phyloP scores from a whole-genome alignment of 805 yeast genomes.

The Tetrapisispora arboricola region DNA sequence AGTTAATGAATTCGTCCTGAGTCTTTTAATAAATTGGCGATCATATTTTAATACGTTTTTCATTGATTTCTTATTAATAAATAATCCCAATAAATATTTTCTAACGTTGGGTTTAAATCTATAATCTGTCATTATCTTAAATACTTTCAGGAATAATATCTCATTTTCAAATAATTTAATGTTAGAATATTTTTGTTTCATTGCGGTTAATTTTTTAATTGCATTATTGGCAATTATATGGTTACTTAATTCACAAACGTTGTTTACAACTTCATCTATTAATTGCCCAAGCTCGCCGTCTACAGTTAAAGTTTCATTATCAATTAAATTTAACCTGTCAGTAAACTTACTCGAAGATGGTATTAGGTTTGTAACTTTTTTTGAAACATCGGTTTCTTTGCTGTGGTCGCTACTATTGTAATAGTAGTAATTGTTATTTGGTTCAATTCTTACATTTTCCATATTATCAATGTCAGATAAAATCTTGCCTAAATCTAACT shows the following conservation, averaged over 20 bases:
- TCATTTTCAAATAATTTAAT: slow-evolving; percentile 43
- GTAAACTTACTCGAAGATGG: not conserved
- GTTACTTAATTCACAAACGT: slow-evolving; percentile 48
- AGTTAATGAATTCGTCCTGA: slow-evolving; percentile 8
- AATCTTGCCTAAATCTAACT: slow-evolving; percentile 17
- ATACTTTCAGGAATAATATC: slow-evolving; percentile 43
- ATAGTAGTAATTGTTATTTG: not conserved
- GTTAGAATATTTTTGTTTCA: slow-evolving; percentile 40
- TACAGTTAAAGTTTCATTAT: not conserved
- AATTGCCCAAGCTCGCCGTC: slow-evolving; percentile 10
- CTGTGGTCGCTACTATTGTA: not conserved
- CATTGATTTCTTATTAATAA: slow-evolving; percentile 43
- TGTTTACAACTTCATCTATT: slow-evolving; percentile 23
- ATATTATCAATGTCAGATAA: slow-evolving; percentile 15
- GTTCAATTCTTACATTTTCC: not conserved
- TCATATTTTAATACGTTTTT: slow-evolving; percentile 42
- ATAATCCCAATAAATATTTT: slow-evolving; percentile 54
- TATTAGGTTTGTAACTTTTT: not conserved
- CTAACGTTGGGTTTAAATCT: slow-evolving; percentile 54
- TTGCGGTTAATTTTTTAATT: slow-evolving; percentile 42
- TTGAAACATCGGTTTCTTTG: not conserved
- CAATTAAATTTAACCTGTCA: not conserved
- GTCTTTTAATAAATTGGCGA: slow-evolving; percentile 3
- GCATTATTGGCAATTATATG: slow-evolving; percentile 45
- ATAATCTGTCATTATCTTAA: slow-evolving; percentile 44